Base-by-base conservation (phyloP, 768 basidiomycete species). In the Suillus weaverae region DNA sequence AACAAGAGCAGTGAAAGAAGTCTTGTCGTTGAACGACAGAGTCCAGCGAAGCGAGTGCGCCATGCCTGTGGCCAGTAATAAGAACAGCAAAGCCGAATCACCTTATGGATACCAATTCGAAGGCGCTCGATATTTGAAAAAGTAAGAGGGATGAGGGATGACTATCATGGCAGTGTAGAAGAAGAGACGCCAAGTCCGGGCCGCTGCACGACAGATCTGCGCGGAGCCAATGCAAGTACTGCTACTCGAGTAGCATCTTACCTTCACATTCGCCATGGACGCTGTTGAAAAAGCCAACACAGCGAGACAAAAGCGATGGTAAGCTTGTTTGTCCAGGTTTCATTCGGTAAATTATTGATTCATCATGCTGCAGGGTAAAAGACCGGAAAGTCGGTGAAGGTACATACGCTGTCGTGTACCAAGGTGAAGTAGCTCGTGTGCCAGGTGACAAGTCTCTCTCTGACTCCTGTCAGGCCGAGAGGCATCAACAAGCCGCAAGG, bases 321-420 rank as follows among this genome's bases (percentile, higher is more conserved):
- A 69, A 20, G 76, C 71, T 6, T 11, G 43, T 46, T 63, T 55
- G 30, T 35, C 16, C 16, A 26, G 4, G 8, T 62, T 63, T 57
- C n/a, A 38, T 62, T 20, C 26, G 20, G 6, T 10, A 57, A 53
- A 18, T 66, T 64, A 18, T 53, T 66, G 62, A 71, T 63, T 14
- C 57, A 54, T 38, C 68, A 56, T 62, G 50, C 63, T 62, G 50
- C 69, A 93, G 92, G 92, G 81, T 82, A 16, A 94, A 94, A 71
- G 91, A 91, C 72, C 85, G 84, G 70, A 94, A 94, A 74, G 85
- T 93, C 62, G 92, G 92, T 70, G 92, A 94, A 76, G 97, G 97
- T 77, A 91, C 96, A 16, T 99, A 95, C 75, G 96, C 97, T 61
- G 95, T 96, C 53, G 95, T 98, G 3, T 98, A 97, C 78, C 85